Percentiles rank a stretch among this genome's conserved stretches.
These are phyloP conservation scores for Clarireedia paspali DNA, from an alignment of 2,329 filamentous ascomycete species.

Conservation along the genomic window DNA sequence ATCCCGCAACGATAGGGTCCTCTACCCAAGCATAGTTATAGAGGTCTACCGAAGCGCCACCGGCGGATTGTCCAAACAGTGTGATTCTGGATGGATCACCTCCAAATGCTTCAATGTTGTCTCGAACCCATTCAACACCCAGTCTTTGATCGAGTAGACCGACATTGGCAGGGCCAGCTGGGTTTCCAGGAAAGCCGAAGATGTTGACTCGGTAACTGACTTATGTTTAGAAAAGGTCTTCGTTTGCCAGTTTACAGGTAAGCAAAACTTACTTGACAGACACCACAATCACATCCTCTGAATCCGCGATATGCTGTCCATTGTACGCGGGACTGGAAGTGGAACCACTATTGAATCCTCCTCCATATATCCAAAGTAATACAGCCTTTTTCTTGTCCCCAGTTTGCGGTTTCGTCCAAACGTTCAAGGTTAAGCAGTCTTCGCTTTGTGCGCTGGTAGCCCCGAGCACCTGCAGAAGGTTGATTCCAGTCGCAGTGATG, in stretches of 20 bases:
- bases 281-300: slow-evolving; percentile 38
- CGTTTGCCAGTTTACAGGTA: slow-evolving; percentile 10
- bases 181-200: slow-evolving; percentile 32
- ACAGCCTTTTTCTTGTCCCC: slow-evolving; percentile 31
- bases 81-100: slow-evolving; percentile 49
- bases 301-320: slow-evolving; percentile 34
- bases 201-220: slow-evolving; percentile 33
- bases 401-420: slow-evolving; percentile 30
- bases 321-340: slow-evolving; percentile 33
- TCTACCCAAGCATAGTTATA: slow-evolving; percentile 27
- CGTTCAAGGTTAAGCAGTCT: slow-evolving; percentile 34
- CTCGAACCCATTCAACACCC: slow-evolving; percentile 51
- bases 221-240: slow-evolving; percentile 6
- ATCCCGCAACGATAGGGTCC: slow-evolving; percentile 28
- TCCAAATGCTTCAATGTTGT: slow-evolving; percentile 52
- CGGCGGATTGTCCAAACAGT: slow-evolving; percentile 47
- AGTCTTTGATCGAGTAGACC: slow-evolving; percentile 55
- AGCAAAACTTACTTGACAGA: slow-evolving; percentile 36
- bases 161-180: slow-evolving; percentile 38
- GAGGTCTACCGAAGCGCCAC: slow-evolving; percentile 43
- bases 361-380: slow-evolving; percentile 36
- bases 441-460: slow-evolving; percentile 20
- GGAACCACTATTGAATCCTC: slow-evolving; percentile 32
- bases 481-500: background rate
- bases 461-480: background rate